phyloP scores from a whole-genome alignment of 257 asterid species.

The Nicotiana paniculata region DNA sequence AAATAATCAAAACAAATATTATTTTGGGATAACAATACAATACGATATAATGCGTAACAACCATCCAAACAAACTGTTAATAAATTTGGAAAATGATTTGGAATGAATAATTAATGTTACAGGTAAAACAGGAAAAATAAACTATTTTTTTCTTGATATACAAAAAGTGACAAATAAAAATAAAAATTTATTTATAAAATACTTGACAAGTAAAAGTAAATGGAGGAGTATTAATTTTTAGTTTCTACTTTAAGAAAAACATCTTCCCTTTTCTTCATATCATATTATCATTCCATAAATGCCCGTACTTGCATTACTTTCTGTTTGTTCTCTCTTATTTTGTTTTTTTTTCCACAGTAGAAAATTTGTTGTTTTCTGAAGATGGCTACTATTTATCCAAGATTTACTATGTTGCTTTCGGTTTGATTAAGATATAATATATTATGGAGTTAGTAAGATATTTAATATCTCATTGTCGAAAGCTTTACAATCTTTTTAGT shows the following conservation, averaged over 20 bases:
- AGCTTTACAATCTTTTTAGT: neutral
- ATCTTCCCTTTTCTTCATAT: neutral
- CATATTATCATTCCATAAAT: neutral
- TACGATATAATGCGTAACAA: too few relatives aligned
- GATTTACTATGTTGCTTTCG: neutral
- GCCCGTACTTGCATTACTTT: neutral
- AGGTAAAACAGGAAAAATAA: too few relatives aligned
- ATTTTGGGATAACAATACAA: too few relatives aligned
- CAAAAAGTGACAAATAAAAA: too few relatives aligned
- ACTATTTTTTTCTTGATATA: too few relatives aligned
- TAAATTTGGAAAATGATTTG: too few relatives aligned
- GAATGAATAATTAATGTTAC: too few relatives aligned
- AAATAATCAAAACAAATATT: too few relatives aligned
- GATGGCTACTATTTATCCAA: neutral
- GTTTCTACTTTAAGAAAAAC: neutral
- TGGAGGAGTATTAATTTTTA: neutral
- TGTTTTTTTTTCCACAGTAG: neutral
- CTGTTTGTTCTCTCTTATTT: neutral
- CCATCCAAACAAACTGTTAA: too few relatives aligned
- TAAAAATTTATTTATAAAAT: too few relatives aligned
- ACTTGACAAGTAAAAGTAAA: too few relatives aligned
- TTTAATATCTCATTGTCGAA: neutral
- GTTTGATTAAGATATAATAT: neutral
- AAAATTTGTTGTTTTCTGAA: neutral
- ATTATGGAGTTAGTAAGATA: neutral